These are phyloP conservation scores for Melampsora americana DNA, from an alignment of 1,284 basidiomycete species.

Conservation along the genomic window DNA sequence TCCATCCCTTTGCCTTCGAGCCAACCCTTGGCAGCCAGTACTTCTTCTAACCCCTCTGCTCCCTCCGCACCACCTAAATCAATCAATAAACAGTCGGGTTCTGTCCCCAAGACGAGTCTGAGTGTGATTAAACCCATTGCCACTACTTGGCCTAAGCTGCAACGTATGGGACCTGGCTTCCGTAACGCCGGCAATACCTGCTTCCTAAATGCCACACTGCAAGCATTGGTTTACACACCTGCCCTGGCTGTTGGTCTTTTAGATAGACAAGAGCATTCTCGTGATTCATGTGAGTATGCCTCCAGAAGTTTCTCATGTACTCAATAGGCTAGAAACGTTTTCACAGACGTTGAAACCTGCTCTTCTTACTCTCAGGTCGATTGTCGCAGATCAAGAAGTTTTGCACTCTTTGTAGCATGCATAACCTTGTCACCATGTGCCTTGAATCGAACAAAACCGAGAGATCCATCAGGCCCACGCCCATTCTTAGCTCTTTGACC, in stretches of 20 bases:
- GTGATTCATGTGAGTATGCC: constrained; percentile 57
- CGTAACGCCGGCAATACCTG: constrained; percentile 94
- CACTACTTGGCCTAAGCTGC: constrained; percentile 21
- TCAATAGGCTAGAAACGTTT: constrained; percentile 59
- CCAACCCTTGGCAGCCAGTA: neutral
- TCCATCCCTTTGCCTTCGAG: neutral
- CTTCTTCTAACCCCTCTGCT: neutral
- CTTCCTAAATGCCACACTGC: constrained; percentile 91
- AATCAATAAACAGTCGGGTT: neutral
- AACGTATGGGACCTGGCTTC: constrained; percentile 64
- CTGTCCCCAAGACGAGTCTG: neutral
- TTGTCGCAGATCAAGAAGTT: constrained; percentile 23
- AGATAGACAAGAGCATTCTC: constrained; percentile 58
- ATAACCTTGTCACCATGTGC: constrained; percentile 28
- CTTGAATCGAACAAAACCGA: constrained; percentile 21
- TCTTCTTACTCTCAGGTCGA: neutral
- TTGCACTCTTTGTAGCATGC: constrained; percentile 33
- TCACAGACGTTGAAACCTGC: too few species aligned
- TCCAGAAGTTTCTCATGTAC: constrained; percentile 47
- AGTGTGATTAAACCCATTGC: neutral
- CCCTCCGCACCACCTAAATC: constrained; percentile 5
- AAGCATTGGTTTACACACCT: constrained; percentile 89
- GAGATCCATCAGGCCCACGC: constrained; percentile 44
- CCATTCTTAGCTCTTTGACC: constrained; percentile 47
- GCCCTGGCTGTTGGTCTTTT: constrained; percentile 72